Evolutionary conservation across 805 yeast genomes (phyloP), one percentile per base, ranked within the genome.

Genomic region (Wickerhamiella allomyrinae): DNA sequence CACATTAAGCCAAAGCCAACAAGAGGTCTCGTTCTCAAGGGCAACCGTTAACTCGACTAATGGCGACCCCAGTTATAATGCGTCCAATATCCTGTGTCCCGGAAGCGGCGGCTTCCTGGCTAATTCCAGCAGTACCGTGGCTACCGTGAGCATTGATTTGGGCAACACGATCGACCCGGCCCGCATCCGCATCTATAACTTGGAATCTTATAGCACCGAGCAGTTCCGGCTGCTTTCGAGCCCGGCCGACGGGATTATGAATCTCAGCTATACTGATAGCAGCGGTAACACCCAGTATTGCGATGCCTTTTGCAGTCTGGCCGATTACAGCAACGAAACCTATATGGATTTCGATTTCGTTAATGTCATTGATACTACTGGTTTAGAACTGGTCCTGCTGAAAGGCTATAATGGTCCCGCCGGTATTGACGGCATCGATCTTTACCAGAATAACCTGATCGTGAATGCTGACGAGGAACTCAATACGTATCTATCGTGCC

Each of bases 161-260:
- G 55, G 49, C 23, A 41, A 40, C 20, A 22, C 46, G 5, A 62
- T 77, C 22, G 57, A 62, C 4, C 93, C 96, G 1, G 71, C 89
- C 0, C 80, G 81, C 49, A 65, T 84, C 11, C 65, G 95, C 41
- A 55, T 91, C 3, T 81, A 74, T 57, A 76, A 83, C 47, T 74
- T 89, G 0, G 62, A 65, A 8, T 60, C 65, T 22, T 67, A 69
- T 40, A 74, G 77, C 11, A 56, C 65, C 3, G 67, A 77, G 39
- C 45, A 69, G 7, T 91, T 87, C 57, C 70, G 95, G 53, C 64
- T 91, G 6, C 63, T 79, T 31, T 77, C 95, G 0, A 62, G 70
- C 41, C 96, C 96, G 1, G 70, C 86, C 10, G 71, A 77, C 50
- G 84, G 96, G 49, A 89, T 89, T 47, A 82, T 91, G 95, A 91